phyloP scores from a whole-genome alignment of 2,329 filamentous ascomycete species.

The Phaeosphaeriaceae sp. region DNA sequence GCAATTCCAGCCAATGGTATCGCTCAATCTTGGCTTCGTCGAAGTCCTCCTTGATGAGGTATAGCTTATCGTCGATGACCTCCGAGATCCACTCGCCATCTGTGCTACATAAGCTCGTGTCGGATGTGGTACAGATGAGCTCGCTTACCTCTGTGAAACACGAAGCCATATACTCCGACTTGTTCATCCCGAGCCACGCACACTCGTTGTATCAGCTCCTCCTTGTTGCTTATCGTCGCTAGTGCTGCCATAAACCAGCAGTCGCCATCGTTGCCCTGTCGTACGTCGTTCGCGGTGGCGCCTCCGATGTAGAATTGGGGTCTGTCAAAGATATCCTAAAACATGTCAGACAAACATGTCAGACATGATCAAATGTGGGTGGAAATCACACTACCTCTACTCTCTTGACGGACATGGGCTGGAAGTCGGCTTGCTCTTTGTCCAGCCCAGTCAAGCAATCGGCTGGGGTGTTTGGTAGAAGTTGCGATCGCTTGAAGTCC shows the following conservation, averaged over 20 bases:
- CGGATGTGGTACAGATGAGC: conserved; percentile 7
- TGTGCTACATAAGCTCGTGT: conserved; percentile 40
- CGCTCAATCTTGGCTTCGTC: conserved; percentile 77
- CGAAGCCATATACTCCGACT: conserved; percentile 84
- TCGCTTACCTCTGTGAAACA: conserved; percentile 72
- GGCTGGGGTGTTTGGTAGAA: conserved; percentile 39
- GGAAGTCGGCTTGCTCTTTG: conserved; percentile 49
- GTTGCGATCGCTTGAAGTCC: conserved; percentile 67
- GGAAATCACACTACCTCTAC: conserved; percentile 57
- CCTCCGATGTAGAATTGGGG: conserved; percentile 82
- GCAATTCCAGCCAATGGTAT: conserved; percentile 75
- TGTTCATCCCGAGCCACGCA: conserved; percentile 77
- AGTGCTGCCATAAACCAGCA: conserved; percentile 88
- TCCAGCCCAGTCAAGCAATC: conserved; percentile 62
- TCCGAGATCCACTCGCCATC: conserved; percentile 92
- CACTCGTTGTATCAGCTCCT: conserved; percentile 73
- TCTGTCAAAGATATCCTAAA: conserved; percentile 77
- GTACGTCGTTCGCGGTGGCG: conserved; percentile 77
- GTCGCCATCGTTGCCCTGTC: conserved; percentile 80
- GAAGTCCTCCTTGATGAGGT: conserved; percentile 81
- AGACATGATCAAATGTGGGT: conserved; percentile 2
- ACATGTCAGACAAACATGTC: conserved; percentile 20
- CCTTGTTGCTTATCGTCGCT: conserved; percentile 77
- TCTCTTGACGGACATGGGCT: conserved; percentile 77
- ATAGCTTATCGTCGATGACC: conserved; percentile 90